phyloP scores from a whole-genome alignment of 2,329 filamentous ascomycete species.

The Eurotiales sp. region DNA sequence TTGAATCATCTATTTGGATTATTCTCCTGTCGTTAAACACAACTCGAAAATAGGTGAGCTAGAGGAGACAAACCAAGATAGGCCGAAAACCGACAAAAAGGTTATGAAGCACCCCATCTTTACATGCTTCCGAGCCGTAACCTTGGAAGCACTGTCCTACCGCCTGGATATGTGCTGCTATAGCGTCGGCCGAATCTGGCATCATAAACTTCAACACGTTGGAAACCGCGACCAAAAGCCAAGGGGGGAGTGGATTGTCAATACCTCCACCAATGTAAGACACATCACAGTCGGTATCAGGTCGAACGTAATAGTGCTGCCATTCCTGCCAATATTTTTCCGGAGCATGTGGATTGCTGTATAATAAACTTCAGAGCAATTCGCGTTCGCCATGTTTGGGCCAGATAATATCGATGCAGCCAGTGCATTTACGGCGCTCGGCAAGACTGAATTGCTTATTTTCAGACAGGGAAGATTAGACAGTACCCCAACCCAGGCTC shows the following conservation, averaged over 20 bases:
- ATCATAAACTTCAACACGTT: constrained; percentile 29
- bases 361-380: background rate
- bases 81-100: constrained; percentile 42
- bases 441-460: constrained; percentile 11
- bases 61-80: constrained; percentile 28
- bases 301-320: constrained; percentile 18
- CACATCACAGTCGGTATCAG: constrained; percentile 36
- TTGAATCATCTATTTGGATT: constrained; percentile 25
- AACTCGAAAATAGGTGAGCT: background rate
- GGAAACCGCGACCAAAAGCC: background rate
- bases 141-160: constrained; percentile 33
- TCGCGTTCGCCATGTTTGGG: background rate
- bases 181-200: constrained; percentile 23
- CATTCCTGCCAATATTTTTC: constrained; percentile 15
- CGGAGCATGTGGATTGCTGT: background rate
- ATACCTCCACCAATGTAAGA: constrained; percentile 28
- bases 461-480: constrained; percentile 25
- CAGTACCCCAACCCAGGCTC: constrained; percentile 40
- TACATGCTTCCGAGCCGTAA: constrained; percentile 28
- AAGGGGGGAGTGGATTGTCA: background rate
- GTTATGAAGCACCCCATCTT: constrained; percentile 32
- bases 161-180: constrained; percentile 33
- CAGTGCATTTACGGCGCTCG: background rate
- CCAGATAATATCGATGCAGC: background rate
- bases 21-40: background rate